Conservation (phyloP, 75 land plant species). For the Pseudotsuga menziesii region DNA sequence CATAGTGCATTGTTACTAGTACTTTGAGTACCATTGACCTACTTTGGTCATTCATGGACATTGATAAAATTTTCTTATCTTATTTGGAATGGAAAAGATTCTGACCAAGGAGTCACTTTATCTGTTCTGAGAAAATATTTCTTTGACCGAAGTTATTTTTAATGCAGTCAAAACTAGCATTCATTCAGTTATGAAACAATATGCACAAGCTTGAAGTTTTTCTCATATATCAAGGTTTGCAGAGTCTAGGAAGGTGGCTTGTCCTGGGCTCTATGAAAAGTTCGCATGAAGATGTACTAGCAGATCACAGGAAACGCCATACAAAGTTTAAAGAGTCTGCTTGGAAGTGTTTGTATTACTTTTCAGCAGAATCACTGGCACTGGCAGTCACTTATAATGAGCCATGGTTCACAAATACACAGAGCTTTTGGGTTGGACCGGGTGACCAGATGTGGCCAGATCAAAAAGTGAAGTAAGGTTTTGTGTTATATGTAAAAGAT, state of each 20-base stretch:
- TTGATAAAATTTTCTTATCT: too few species aligned
- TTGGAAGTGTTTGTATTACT: slow-evolving; percentile 35
- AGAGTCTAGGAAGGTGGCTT: slow-evolving; percentile 15
- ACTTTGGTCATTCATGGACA: too few species aligned
- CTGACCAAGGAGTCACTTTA: too few species aligned
- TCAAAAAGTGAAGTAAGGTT: slow-evolving; percentile 37
- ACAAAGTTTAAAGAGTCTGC: slow-evolving; percentile 40
- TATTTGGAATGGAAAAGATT: too few species aligned
- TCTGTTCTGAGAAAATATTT: too few species aligned
- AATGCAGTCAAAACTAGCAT: neutral
- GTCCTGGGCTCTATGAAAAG: slow-evolving; percentile 9
- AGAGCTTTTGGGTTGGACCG: slow-evolving; percentile 42
- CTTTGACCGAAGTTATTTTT: neutral
- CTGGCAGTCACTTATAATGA: slow-evolving; percentile 38
- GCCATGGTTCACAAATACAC: slow-evolving; percentile 44
- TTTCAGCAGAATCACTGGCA: slow-evolving; percentile 35
- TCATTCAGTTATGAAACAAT: neutral
- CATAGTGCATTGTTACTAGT: too few species aligned
- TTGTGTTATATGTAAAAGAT: neutral
- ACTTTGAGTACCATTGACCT: too few species aligned
- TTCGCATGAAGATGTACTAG: slow-evolving; percentile 13
- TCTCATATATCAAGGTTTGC: slow-evolving; percentile 11
- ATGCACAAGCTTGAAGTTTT: slow-evolving; percentile 7
- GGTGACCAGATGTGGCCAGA: slow-evolving; percentile 43
- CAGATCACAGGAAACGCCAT: slow-evolving; percentile 15